Base-by-base conservation (phyloP, 2,329 filamentous ascomycete species). In the Pseudocercospora ulei region DNA sequence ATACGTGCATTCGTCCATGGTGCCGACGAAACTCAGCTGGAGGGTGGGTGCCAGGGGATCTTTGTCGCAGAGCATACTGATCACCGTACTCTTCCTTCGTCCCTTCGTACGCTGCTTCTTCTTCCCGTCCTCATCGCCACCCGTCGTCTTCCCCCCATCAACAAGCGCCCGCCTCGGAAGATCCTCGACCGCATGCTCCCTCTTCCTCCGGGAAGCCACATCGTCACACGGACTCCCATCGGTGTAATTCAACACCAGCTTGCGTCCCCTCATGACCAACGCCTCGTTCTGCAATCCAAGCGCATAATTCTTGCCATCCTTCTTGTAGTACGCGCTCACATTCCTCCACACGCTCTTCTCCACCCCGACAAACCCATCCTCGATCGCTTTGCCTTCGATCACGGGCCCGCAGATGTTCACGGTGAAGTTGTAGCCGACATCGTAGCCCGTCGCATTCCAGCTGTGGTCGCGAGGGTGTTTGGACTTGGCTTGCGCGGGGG, bases 1-100 rank as follows among this genome's bases (percentile, higher is more conserved):
- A 64, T 96, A 98, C 18, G 84, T 77, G 69, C 90, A 98, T 44
- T 92, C 80, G 58, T 96, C 87, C 25, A 83, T 80, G 45, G 56
- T 60, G 43, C 82, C 84, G 43, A 96, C 80, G 59, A 94, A 98
- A 12, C 83, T 85, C 23, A 90, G 70, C 3, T 74, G 72, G 3
- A 86, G 79, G 25, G 74, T 70, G 3, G 75, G 73, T 18, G 70
- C 72, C 1, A 79, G 68, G 1, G 83, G 77, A 53, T 95, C 86
- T 46, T 76, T 76, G 58, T 95, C 87, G 68, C 90, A 98, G 49
- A 90, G 79, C 60, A 96, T 88, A 14, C 86, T 90, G 62, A 98
- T 85, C 42, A 87, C 78, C 7, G 87, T 81, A 1, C 84, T 92
- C 59, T 82, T 83, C 60, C 81, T 76, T 41, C 79, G 76, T 56